Evolutionary conservation across 1,139 yeast species (phyloP), one percentile per base, ranked within the genome.

Genomic region (Blastobotrys buckinghamii): DNA sequence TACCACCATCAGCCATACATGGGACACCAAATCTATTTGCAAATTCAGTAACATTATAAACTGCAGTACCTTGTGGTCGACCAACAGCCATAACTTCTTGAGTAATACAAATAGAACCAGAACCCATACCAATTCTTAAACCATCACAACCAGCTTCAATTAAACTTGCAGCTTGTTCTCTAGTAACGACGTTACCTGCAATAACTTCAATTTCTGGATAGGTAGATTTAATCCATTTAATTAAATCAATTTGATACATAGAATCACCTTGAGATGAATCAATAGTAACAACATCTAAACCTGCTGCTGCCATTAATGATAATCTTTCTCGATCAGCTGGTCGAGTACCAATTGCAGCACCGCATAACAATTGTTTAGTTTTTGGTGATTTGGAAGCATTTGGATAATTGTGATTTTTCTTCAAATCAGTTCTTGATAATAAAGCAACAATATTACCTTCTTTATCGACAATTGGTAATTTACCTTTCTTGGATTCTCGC

Each of bases 71-170:
- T 77, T 94, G 98, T 53, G 99, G 98, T 79, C 98, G 90, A 73
- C 99, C 99, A 75, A 96, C 95, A 47, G 99, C 98, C 99, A 92
- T 92, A 53, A 92, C 98, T 75, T 92, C 99, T 76, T 94, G 98
- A 51, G 98, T 92, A 67, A 92, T 94, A 79, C 97, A 92, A 66
- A 92, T 92, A 53, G 97, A 88, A 65, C 98, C 98, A 39, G 97
- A 88, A 64, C 99, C 99, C 99, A 92, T 92, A 75, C 98, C 99
- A 59, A 92, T 90, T 79, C 97, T 89, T 65, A 92, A 79, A 68
- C 90, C 98, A 71, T 92, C 99, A 50, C 95, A 96, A 72, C 98
- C 98, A 50, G 95, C 97, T 62, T 79, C 85, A 62, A 92, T 94
- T 67, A 92, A 79, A 63, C 82, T 77, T 57, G 99, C 98, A 57